These are phyloP conservation scores for Xylariaceae sp. DNA, from an alignment of 2,329 filamentous ascomycete species.

Conservation along the genomic window DNA sequence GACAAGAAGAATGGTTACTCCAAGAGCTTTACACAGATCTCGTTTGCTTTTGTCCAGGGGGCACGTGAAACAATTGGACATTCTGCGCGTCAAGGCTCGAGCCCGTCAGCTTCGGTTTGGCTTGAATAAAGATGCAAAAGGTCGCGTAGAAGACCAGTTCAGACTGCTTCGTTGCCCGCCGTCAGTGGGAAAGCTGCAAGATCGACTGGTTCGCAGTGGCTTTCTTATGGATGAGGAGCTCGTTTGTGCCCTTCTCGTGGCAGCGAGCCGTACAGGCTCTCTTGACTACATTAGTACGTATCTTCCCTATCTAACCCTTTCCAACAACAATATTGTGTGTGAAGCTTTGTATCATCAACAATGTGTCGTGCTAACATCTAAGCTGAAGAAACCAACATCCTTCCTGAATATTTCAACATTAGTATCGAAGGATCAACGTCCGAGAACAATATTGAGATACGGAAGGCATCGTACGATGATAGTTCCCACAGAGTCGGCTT, in stretches of 20 bases:
- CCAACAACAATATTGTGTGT: no score
- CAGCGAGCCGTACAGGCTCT: constrained; percentile 37
- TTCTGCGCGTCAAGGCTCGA: constrained; percentile 15
- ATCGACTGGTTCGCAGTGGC: constrained; percentile 21
- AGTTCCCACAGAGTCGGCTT: no score
- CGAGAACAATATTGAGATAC: background rate
- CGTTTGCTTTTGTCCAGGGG: constrained; percentile 6
- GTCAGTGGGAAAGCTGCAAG: constrained; percentile 30
- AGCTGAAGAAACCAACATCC: constrained; percentile 17
- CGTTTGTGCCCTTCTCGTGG: constrained; percentile 40
- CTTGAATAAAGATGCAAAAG: constrained; percentile 24
- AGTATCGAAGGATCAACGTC: background rate
- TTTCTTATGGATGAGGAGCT: constrained; percentile 36
- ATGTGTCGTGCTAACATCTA: no score
- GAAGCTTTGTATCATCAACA: no score
- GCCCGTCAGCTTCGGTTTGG: constrained; percentile 25
- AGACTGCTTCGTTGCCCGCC: constrained; percentile 25
- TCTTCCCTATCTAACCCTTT: no score
- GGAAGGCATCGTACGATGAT: no score
- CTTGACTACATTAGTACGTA: constrained; percentile 28
- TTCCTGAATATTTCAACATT: constrained; percentile 29
- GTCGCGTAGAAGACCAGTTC: constrained; percentile 28
- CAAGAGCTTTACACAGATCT: constrained; percentile 36
- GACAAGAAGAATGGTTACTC: constrained; percentile 34
- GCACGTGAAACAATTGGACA: constrained; percentile 18